Evolutionary conservation across 2,329 filamentous ascomycete genomes (phyloP).

Genomic region (Dendryphion nanum): DNA sequence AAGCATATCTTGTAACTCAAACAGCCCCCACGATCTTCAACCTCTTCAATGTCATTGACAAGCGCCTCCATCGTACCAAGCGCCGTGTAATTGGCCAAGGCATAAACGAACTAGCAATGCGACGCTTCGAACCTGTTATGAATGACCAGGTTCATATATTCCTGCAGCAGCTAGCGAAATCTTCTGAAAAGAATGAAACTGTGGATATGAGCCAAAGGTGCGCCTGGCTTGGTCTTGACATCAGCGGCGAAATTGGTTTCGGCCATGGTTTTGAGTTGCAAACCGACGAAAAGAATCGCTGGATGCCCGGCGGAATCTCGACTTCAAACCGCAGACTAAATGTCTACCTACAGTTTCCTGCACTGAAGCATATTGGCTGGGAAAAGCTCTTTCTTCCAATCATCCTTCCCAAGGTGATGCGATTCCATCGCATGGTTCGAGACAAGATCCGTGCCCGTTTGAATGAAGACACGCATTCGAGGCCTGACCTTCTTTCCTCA

Average conservation of each 20-base stretch:
- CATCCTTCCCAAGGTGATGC: constrained; percentile 6
- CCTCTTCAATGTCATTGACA: constrained; percentile 30
- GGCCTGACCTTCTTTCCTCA: constrained; percentile 42
- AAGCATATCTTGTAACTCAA: constrained; percentile 9
- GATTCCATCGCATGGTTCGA: constrained; percentile 5
- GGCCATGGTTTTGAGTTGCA: constrained; percentile 33
- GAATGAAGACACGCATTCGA: constrained; percentile 8
- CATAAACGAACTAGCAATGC: constrained; percentile 39
- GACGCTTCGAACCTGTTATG: constrained; percentile 34
- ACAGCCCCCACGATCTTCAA: constrained; percentile 6
- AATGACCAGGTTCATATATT: constrained; percentile 2
- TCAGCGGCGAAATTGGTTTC: constrained; percentile 42
- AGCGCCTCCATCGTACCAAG: constrained; percentile 37
- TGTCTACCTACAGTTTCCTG: constrained; percentile 11
- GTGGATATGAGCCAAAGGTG: constrained; percentile 10
- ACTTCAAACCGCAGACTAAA: constrained; percentile 11
- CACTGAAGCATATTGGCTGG: constrained; percentile 6
- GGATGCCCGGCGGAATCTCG: constrained; percentile 23
- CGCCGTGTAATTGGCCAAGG: constrained; percentile 39
- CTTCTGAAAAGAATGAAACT: neutral
- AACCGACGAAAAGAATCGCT: constrained; percentile 23
- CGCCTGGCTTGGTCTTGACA: constrained; percentile 30
- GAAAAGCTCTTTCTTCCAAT: constrained; percentile 7
- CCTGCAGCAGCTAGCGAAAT: constrained; percentile 2
- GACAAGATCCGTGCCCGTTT: constrained; percentile 7